Percentiles rank a stretch among this genome's conserved stretches.
Evolutionary conservation across 78 protist species (phyloP).

Genomic region (Trichosphaerium sp.): DNA sequence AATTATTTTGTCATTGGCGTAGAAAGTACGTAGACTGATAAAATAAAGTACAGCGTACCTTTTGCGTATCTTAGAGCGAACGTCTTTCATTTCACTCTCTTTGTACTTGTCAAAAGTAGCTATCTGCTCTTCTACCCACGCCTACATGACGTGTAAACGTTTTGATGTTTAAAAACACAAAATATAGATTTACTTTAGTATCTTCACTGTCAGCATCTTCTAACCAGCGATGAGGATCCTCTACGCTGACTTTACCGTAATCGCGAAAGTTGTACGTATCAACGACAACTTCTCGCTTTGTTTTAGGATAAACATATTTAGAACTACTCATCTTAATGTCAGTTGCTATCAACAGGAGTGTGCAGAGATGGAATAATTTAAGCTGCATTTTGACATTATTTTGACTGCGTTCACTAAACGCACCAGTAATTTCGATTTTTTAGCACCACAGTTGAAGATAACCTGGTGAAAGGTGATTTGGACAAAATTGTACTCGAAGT

Average conservation of each 20-base stretch:
- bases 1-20: neutral
- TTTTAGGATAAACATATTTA: constrained; percentile 21
- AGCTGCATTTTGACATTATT: too few relatives aligned
- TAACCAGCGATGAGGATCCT: constrained; percentile 66
- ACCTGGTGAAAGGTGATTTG: too few relatives aligned
- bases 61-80: neutral
- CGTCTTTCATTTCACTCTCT: neutral
- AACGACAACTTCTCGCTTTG: constrained; percentile 19
- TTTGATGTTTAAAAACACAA: constrained; percentile 26
- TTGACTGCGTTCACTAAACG: too few relatives aligned
- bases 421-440: too few relatives aligned
- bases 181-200: constrained; percentile 31
- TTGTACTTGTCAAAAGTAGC: neutral
- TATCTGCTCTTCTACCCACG: neutral
- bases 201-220: constrained; percentile 59
- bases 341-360: too few relatives aligned
- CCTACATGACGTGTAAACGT: neutral
- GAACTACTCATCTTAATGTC: too few relatives aligned
- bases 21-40: neutral
- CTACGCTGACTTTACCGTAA: neutral
- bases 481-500: too few relatives aligned
- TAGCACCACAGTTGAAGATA: too few relatives aligned
- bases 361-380: too few relatives aligned
- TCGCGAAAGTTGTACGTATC: constrained; percentile 17
- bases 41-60: neutral